Evolutionary conservation across 345 rosid species (phyloP).

Genomic region (Syzygium aqueum): DNA sequence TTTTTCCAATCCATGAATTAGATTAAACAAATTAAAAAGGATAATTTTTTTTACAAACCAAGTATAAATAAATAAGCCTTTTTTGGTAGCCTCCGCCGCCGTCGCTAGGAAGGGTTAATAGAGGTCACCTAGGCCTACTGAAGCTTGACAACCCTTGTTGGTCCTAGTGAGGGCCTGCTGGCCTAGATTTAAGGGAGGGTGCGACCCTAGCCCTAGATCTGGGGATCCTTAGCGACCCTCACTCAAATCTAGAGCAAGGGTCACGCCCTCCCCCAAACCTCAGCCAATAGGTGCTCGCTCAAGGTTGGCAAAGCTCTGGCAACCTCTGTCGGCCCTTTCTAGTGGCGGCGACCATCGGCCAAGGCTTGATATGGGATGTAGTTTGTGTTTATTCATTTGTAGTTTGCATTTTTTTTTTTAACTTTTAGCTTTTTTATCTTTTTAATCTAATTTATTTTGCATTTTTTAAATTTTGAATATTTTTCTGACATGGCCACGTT

Average conservation of each 20-base stretch:
- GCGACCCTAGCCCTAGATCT: not conserved
- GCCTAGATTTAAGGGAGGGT: not conserved
- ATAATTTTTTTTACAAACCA: too few species aligned
- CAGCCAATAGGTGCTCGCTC: too few species aligned
- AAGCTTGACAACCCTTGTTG: not conserved
- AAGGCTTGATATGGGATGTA: not conserved
- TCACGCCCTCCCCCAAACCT: too few species aligned
- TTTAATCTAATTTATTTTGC: not conserved
- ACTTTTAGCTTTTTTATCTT: too few species aligned
- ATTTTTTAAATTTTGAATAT: too few species aligned
- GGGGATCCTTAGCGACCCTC: too few species aligned
- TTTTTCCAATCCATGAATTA: too few species aligned
- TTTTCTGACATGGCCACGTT: not conserved
- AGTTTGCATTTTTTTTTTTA: too few species aligned
- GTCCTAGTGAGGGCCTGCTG: not conserved
- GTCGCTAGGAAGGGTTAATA: too few species aligned
- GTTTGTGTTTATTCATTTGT: not conserved
- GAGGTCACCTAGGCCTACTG: not conserved
- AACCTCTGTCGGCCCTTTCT: not conserved
- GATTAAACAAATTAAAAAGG: too few species aligned
- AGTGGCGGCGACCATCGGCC: not conserved
- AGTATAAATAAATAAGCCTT: not conserved
- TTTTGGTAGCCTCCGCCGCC: too few species aligned
- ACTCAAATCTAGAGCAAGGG: too few species aligned
- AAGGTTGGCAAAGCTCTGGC: not conserved